Base-by-base conservation (phyloP, 1,284 basidiomycete genomes). In the Cutaneotrichosporon sp. region DNA sequence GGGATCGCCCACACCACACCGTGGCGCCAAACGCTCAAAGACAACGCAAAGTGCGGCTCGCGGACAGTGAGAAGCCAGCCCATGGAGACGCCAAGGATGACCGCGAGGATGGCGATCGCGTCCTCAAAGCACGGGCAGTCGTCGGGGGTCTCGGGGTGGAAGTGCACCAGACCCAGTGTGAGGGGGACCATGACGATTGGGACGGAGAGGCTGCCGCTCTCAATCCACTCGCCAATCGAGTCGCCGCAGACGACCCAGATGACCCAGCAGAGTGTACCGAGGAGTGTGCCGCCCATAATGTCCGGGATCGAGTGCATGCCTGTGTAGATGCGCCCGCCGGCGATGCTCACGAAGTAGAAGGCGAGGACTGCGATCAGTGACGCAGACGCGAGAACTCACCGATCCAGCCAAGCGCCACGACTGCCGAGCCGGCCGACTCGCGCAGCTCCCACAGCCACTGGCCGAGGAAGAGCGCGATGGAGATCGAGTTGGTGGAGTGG, bases 71-170 rank as follows among this genome's bases (percentile, higher is more conserved):
- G 83, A 88, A 91, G 93, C 56, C 85, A 82, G 0, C 87, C 87
- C 1, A 94, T 74, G 22, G 86, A 81, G n/a, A 84, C 82, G 20
- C 95, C 95, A 56, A 91, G 83, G 16, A 91, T 84, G 47, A 95
- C 93, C 13, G 91, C 89, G 24, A 92, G 81, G 69, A 95, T 91
- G 0, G 95, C 94, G 58, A 97, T 95, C 5, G 94, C 92, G 72
- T 99, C 95, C 77, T 98, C 95, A 77, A 97, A 99, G 79, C 95
- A 98, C 0, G 95, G 97, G 72, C 95, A 98, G 73, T 97, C 92
- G 64, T 97, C 94, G 1, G 97, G 88, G 0, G 92, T 91, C 72
- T 94, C 90, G 0, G 95, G 94, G 75, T 98, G 95, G 66, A 89
- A 84, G 73, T 93, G 89, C 6, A 97, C 89, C 47, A 91, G 80